A percentile compares a stretch with the other conserved stretches of the same genome.
These are phyloP conservation scores for Scalesia atractyloides DNA, from an alignment of 129 eudicot genomes.

Conservation along the genomic window DNA sequence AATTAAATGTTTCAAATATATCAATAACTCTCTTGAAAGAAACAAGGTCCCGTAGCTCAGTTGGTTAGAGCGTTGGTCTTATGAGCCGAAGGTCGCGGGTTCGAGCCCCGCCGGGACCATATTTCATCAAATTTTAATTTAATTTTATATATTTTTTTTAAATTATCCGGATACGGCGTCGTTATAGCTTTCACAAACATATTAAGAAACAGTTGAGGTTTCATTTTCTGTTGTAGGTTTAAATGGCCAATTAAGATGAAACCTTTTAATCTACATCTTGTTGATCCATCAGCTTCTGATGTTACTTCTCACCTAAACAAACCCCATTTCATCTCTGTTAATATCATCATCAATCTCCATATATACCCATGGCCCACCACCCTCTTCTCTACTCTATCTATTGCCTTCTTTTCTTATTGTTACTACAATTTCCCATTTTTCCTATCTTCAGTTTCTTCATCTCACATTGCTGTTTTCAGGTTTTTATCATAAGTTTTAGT, in stretches of 20 bases:
- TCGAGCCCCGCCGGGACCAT: constrained; percentile 98
- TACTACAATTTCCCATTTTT: constrained; percentile 1
- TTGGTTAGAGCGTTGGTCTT: constrained; percentile 99
- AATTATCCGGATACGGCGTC: neutral
- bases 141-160: no score
- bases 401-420: no score
- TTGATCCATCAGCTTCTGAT: constrained; percentile 30
- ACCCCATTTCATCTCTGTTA: constrained; percentile 22
- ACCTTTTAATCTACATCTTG: neutral
- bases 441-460: constrained; percentile 2
- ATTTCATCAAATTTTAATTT: no score
- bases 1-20: no score
- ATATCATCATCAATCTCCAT: constrained; percentile 19
- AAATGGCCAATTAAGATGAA: no score
- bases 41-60: constrained; percentile 93
- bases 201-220: constrained; percentile 13
- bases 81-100: constrained; percentile 99
- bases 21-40: no score
- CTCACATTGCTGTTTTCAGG: neutral
- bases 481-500: no score
- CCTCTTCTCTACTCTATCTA: no score
- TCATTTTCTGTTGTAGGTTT: constrained; percentile 30
- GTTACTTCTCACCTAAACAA: constrained; percentile 32
- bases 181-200: neutral
- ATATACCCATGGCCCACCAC: constrained; percentile 30